phyloP scores from a whole-genome alignment of 106 monocot genomes.

The Gastrodia elata region DNA sequence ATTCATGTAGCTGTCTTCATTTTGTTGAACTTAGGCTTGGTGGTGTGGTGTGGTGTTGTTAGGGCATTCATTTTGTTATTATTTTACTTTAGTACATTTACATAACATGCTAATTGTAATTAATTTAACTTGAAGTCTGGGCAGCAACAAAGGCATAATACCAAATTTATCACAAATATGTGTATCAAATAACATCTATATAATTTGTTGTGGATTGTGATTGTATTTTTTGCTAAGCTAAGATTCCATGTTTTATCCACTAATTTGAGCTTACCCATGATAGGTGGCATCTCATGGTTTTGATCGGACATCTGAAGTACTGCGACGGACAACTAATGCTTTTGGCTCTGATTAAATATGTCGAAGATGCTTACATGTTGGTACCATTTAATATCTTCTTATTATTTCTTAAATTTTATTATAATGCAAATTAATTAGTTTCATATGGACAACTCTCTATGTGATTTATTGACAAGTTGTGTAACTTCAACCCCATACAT shows the following conservation, averaged over 20 bases:
- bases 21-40: too few species aligned
- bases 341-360: constrained; percentile 25
- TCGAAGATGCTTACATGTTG: neutral
- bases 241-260: neutral
- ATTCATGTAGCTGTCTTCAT: too few species aligned
- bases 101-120: neutral
- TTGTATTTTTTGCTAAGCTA: neutral
- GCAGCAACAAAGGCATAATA: neutral
- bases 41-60: too few species aligned
- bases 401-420: neutral
- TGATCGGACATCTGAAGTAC: constrained; percentile 58
- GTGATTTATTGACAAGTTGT: neutral
- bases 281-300: constrained; percentile 78
- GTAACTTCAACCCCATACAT: too few species aligned
- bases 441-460: neutral
- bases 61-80: neutral
- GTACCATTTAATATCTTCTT: neutral
- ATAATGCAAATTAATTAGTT: neutral
- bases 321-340: constrained; percentile 40
- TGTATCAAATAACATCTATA: neutral
- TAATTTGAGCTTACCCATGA: too few species aligned
- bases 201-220: neutral
- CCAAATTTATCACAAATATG: neutral
- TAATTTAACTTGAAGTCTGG: neutral
- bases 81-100: neutral